A percentile compares a stretch with the other conserved stretches of the same genome.
Conservation (phyloP, 352 stramenopile genomes). For the Peronosclerospora sorghi region DNA sequence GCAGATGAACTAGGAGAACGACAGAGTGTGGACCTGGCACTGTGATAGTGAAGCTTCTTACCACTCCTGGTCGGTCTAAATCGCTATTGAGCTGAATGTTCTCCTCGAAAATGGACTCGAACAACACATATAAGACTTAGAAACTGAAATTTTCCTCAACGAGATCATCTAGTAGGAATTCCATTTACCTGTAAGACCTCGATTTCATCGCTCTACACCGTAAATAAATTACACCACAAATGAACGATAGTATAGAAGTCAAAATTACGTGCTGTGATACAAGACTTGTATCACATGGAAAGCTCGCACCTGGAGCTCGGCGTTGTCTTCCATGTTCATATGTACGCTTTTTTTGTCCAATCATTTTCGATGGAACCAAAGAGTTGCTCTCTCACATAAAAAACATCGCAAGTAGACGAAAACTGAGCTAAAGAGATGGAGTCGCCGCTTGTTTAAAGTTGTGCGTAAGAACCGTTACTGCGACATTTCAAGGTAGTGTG, state of each 20-base stretch:
- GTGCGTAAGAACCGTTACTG: no score
- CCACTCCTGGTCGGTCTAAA: conserved; percentile 27
- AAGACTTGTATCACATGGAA: background rate
- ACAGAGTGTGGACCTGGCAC: conserved; percentile 56
- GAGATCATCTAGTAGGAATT: background rate
- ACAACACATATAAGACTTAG: background rate
- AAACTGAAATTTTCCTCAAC: background rate
- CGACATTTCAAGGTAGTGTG: no score
- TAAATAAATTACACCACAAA: background rate
- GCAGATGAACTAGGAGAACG: conserved; percentile 59
- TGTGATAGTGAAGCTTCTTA: conserved; percentile 46
- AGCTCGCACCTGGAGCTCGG: conserved; percentile 38
- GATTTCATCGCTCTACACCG: conserved; percentile 49
- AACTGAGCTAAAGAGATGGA: no score
- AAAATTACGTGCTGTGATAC: background rate
- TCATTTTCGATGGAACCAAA: no score
- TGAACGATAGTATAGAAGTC: background rate
- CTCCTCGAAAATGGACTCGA: conserved; percentile 68
- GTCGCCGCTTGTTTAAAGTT: no score
- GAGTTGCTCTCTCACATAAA: no score
- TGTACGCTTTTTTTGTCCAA: no score
- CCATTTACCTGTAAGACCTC: conserved; percentile 54
- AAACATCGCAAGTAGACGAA: no score
- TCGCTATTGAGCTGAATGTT: conserved; percentile 44
- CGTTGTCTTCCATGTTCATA: conserved; percentile 30